Evolutionary conservation across 306 rosid species (phyloP).

Genomic region (Malus fusca): DNA sequence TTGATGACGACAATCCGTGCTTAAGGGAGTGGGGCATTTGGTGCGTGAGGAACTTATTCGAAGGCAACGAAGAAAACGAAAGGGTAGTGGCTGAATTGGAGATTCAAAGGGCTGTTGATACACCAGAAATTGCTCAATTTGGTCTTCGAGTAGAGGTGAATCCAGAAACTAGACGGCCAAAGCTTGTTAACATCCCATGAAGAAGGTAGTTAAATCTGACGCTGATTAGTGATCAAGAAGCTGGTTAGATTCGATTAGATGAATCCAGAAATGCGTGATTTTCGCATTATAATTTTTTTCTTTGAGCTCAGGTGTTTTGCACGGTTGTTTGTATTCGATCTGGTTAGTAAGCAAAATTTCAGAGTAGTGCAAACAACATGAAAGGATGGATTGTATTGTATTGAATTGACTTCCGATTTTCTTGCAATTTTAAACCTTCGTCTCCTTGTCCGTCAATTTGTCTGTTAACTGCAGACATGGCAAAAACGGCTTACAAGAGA

Average conservation of each 20-base stretch:
- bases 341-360: no score
- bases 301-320: neutral
- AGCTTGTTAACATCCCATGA: slow-evolving; percentile 57
- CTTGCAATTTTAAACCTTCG: no score
- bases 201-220: neutral
- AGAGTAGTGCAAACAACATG: no score
- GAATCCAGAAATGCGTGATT: neutral
- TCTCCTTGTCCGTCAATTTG: no score
- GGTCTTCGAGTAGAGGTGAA: slow-evolving; percentile 76
- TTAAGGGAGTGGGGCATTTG: slow-evolving; percentile 89
- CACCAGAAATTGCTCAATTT: slow-evolving; percentile 56
- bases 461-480: no score
- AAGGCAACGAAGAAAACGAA: slow-evolving; percentile 63
- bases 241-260: no score
- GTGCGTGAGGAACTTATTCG: slow-evolving; percentile 66
- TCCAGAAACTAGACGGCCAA: slow-evolving; percentile 48
- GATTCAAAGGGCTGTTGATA: slow-evolving; percentile 58
- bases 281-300: neutral
- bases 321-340: no score
- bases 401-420: no score
- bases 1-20: slow-evolving; percentile 75
- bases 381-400: no score
- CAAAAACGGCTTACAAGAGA: no score
- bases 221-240: neutral
- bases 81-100: slow-evolving; percentile 60